Evolutionary conservation across 83 land plant genomes (phyloP).

Genomic region (Picea abies): DNA sequence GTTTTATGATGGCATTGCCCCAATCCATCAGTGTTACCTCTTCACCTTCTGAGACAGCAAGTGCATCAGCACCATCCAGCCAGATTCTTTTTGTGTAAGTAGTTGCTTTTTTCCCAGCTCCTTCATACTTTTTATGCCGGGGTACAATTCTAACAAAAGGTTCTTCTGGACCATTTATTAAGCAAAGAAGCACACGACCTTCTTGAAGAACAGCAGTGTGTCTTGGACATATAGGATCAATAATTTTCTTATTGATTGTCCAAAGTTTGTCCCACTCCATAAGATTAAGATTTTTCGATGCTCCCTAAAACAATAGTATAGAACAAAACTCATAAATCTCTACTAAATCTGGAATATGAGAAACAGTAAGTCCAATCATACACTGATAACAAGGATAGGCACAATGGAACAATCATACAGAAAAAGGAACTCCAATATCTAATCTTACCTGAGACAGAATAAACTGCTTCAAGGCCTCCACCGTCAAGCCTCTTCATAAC

Average conservation of each 20-base stretch:
- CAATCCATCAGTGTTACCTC: conserved; percentile 97
- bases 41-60: conserved; percentile 66
- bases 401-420: background rate
- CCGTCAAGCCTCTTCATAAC: conserved; percentile 74
- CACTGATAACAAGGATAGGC: background rate
- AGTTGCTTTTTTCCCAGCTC: conserved; percentile 86
- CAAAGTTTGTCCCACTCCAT: conserved; percentile 99
- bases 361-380: no score
- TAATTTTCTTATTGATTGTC: conserved; percentile 97
- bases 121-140: conserved; percentile 86
- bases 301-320: conserved; percentile 54
- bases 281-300: conserved; percentile 93
- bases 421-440: background rate
- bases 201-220: conserved; percentile 87
- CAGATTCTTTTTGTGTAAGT: conserved; percentile 83
- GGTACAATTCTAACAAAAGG: conserved; percentile 81
- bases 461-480: conserved; percentile 91
- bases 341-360: no score
- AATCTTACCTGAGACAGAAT: conserved; percentile 81
- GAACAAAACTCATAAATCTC: no score
- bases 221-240: conserved; percentile 95
- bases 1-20: conserved; percentile 92
- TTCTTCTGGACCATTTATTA: conserved; percentile 78
- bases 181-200: conserved; percentile 54
- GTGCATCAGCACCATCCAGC: conserved; percentile 85